Base-by-base conservation (phyloP, 768 basidiomycete genomes). In the Gyrodon lividus region DNA sequence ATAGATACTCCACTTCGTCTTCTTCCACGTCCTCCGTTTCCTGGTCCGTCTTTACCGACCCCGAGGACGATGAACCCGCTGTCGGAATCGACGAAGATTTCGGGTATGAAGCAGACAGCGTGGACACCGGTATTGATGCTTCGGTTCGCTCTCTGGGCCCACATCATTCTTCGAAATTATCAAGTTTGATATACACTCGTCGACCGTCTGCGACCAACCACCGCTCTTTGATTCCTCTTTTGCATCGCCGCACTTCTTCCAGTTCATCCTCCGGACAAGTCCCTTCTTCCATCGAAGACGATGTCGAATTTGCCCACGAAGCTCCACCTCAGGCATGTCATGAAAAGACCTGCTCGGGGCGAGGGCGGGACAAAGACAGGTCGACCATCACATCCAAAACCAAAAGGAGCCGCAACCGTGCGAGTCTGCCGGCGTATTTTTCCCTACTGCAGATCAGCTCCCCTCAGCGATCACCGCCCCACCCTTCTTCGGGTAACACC, bases 401-500 rank as follows among this genome's bases (percentile, higher is more conserved):
- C 50, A 81, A 74, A 70, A 76, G 74, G 52, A 74, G 69, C 59
- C 83, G 81, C 60, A 86, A 83, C 66, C 85, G 87, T 65, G 82
- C 83, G 40, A 86, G 83, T 64, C 78, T 90, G 24, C 87, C 87
- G 19, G 80, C 85, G 17, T 87, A 82, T 68, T 90, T 90, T 66
- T 87, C 86, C 42, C 75, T 88, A 51, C 76, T 90, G 34, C 80
- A 83, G 63, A 72, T 82, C 58, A 71, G 69, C 56, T 75, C 74
- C 43, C 68, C 59, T 51, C 72, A 40, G 74, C 80, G 46, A 71
- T 61, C 58, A 49, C 77, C 48, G 17, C 59, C 46, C 38, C 54
- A 55, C 33, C 74, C 79, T 43, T 77, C 79, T 40, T 79, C 81
- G 42, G 74, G 68, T 33, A 69, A 74, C 55, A 77, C 77, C 23